phyloP scores from a whole-genome alignment of 73 alveolate species.

The Paramecium octaurelia region DNA sequence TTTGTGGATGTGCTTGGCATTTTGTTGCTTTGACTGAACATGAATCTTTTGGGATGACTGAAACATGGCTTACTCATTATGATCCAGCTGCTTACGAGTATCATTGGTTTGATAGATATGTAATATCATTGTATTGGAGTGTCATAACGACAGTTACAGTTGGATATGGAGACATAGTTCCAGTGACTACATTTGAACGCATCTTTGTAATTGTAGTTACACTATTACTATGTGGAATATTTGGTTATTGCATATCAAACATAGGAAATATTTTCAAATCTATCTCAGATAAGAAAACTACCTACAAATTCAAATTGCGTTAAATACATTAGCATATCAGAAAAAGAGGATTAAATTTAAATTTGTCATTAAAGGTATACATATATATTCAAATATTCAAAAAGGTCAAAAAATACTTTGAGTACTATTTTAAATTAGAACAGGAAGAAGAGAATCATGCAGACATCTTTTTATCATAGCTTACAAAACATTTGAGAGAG shows the following conservation, averaged over 20 bases:
- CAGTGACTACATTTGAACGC: conserved; percentile 78
- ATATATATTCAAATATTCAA: neutral
- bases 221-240: conserved; percentile 18
- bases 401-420: conserved; percentile 38
- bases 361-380: neutral
- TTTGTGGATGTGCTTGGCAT: conserved; percentile 63
- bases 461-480: neutral
- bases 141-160: conserved; percentile 74
- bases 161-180: conserved; percentile 85
- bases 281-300: conserved; percentile 1
- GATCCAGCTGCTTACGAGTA: conserved; percentile 56
- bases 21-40: conserved; percentile 42
- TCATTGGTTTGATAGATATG: conserved; percentile 61
- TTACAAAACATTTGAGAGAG: conserved; percentile 25
- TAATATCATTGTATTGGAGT: conserved; percentile 75
- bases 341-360: neutral
- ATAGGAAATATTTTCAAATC: conserved; percentile 26
- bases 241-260: conserved; percentile 47
- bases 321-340: neutral
- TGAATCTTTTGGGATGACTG: neutral
- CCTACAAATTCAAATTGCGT: neutral
- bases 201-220: conserved; percentile 59
- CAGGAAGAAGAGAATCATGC: conserved; percentile 15
- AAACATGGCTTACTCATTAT: conserved; percentile 44
- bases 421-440: neutral